Percentiles rank a stretch among this genome's conserved stretches.
These are phyloP conservation scores for Saccharomycopsis microspora DNA, from an alignment of 805 yeast species.

Conservation along the genomic window DNA sequence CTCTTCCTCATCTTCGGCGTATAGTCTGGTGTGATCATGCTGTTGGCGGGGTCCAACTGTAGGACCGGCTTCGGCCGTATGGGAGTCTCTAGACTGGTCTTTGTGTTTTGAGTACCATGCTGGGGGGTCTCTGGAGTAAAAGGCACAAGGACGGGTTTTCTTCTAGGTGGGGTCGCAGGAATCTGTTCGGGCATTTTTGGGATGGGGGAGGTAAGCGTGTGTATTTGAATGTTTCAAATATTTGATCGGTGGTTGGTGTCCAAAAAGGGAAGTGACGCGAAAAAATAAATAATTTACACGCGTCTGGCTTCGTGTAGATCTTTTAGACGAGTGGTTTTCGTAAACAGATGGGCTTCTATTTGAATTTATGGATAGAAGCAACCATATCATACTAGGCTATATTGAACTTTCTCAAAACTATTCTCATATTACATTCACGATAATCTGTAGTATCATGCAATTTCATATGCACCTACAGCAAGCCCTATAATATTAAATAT, in stretches of 20 bases:
- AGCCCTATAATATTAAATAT: no score
- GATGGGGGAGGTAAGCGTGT: not conserved
- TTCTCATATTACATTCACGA: no score
- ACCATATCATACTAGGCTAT: no score
- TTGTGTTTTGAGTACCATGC: not conserved
- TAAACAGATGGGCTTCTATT: no score
- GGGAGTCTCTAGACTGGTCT: not conserved
- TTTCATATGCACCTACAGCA: no score
- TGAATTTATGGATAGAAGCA: no score
- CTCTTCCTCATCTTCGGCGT: slow-evolving; percentile 14
- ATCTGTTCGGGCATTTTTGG: not conserved
- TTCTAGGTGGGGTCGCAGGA: slow-evolving; percentile 1
- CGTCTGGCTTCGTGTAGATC: no score
- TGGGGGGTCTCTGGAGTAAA: slow-evolving; percentile 10
- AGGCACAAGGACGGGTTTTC: not conserved
- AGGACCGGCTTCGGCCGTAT: not conserved
- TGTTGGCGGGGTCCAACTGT: not conserved
- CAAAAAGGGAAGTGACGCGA: no score
- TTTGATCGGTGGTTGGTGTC: not conserved
- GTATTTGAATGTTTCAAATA: not conserved
- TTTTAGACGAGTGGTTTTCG: no score
- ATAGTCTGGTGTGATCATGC: slow-evolving; percentile 13
- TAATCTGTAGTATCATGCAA: no score
- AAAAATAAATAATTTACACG: not conserved
- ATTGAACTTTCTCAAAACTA: no score